Base-by-base conservation (phyloP, 2,329 filamentous ascomycete genomes). In the Ceratocystis alfenasii region DNA sequence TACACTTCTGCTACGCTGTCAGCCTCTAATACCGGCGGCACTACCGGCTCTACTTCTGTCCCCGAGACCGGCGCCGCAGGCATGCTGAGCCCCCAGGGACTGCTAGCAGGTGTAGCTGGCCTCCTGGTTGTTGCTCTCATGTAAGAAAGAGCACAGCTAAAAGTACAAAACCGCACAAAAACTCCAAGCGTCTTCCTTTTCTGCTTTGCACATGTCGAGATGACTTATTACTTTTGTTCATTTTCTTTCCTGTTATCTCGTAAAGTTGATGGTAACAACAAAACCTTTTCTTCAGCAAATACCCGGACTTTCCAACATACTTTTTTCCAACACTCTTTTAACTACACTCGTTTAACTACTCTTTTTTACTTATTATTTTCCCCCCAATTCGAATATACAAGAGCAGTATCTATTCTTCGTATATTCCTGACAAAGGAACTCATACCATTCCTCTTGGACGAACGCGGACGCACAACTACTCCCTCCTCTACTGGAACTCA, bases 51-150 rank as follows among this genome's bases (percentile, higher is more conserved):
- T 59, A 72, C 74, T 60, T 75, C 76, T 67, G 72, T 72, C 64
- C 78, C 74, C 70, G 33, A 62, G 20, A 57, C 60, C 50, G 65
- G 62, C 57, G 79, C 76, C 68, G 80, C 74, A n/a, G 72, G 74
- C 28, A 75, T 75, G 25, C 73, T 83, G 53, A 75, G 77, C 55
- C 77, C 76, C 63, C 76, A 77, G 59, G 71, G 81, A 12, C 78
- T 77, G 44, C 70, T 81, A 48, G 79, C 77, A n/a, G 81, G 78
- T 63, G 71, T 81, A 59, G 77, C 77, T 55, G 81, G 80, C 64
- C 77, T 82, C 70, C 71, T 80, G n/a, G 76, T 76, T 60, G 78
- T 78, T 17, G 79, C 76, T n/a, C 69, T 84, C 66, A 73, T 84
- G 72, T 85, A 81, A 77, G 66, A 61, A 81, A 77, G 66, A 59